These are phyloP conservation scores for Rhodotorula diobovata DNA, from an alignment of 768 basidiomycete species.

Conservation along the genomic window DNA sequence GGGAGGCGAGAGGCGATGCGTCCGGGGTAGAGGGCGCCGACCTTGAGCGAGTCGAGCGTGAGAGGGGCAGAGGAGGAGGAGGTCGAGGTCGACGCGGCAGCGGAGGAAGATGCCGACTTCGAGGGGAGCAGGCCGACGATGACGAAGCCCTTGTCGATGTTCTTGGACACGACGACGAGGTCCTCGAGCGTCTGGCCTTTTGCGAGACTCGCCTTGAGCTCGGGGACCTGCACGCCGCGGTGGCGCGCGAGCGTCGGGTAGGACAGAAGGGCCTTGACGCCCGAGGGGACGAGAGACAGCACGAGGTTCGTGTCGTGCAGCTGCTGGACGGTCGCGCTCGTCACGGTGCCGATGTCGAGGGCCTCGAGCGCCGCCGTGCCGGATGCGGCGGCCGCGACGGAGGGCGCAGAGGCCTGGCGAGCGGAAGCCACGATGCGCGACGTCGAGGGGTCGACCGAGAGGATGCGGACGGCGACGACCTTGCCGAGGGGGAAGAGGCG, in stretches of 20 bases:
- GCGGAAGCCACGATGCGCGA: conserved; percentile 76
- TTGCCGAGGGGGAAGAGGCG: conserved; percentile 73
- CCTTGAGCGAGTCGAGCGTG: conserved; percentile 61
- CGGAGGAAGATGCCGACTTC: conserved; percentile 40
- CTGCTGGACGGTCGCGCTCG: conserved; percentile 61
- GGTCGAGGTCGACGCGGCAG: conserved; percentile 49
- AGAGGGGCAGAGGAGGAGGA: conserved; percentile 48
- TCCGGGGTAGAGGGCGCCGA: conserved; percentile 74
- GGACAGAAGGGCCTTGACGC: conserved; percentile 68
- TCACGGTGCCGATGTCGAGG: conserved; percentile 52
- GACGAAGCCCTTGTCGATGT: conserved; percentile 76
- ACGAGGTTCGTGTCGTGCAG: conserved; percentile 81
- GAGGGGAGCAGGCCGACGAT: conserved; percentile 63
- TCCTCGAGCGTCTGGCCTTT: conserved; percentile 67
- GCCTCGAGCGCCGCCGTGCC: conserved; percentile 66
- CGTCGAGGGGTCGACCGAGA: conserved; percentile 58
- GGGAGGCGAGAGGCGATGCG: conserved; percentile 70
- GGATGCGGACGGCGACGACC: conserved; percentile 76
- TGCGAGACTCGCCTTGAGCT: conserved; percentile 62
- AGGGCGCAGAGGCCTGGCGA: conserved; percentile 62
- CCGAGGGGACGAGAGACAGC: conserved; percentile 58
- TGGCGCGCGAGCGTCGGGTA: conserved; percentile 80
- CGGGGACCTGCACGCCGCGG: conserved; percentile 61
- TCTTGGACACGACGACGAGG: conserved; percentile 82
- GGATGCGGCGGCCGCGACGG: conserved; percentile 51